Evolutionary conservation across 192 early-diverging fungal species (phyloP).

Genomic region (Phlyctochytrium planicorne): DNA sequence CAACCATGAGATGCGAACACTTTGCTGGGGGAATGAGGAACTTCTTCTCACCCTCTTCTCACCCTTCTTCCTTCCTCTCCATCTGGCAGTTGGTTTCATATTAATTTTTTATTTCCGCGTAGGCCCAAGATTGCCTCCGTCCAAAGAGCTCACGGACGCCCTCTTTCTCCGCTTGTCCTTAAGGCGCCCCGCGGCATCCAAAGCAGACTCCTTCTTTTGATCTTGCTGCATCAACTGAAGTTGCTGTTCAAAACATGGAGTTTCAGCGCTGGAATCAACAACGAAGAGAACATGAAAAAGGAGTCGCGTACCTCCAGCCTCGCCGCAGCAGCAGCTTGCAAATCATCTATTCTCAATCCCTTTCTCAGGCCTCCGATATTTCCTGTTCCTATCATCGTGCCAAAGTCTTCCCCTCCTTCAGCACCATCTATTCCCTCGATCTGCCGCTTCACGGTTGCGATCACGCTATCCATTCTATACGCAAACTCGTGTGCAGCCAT

Average conservation of each 20-base stretch:
- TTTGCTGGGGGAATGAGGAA: too few relatives aligned
- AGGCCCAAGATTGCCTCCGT: not conserved
- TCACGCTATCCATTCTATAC: slow-evolving; percentile 14
- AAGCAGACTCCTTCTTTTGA: not conserved
- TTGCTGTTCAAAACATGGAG: not conserved
- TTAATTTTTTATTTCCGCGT: too few relatives aligned
- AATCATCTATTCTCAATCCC: slow-evolving; percentile 17
- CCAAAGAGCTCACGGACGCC: not conserved
- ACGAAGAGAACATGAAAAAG: not conserved
- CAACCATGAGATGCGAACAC: too few relatives aligned
- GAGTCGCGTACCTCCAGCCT: slow-evolving; percentile 12
- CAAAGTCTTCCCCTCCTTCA: not conserved
- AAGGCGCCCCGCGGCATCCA: too few relatives aligned
- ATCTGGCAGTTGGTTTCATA: too few relatives aligned
- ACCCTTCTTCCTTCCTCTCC: too few relatives aligned
- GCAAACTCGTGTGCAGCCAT: slow-evolving; percentile 15
- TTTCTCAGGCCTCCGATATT: not conserved
- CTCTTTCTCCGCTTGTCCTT: too few relatives aligned
- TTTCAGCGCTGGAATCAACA: not conserved
- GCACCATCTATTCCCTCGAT: too few relatives aligned
- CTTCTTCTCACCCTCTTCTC: too few relatives aligned
- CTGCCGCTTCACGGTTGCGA: slow-evolving; percentile 7
- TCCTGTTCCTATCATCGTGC: not conserved
- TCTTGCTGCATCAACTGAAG: not conserved
- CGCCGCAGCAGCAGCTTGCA: slow-evolving; percentile 20